Percentiles rank a stretch among this genome's conserved stretches.
Evolutionary conservation across 2,329 filamentous ascomycete species (phyloP).

Genomic region (Fusarium chaquense): DNA sequence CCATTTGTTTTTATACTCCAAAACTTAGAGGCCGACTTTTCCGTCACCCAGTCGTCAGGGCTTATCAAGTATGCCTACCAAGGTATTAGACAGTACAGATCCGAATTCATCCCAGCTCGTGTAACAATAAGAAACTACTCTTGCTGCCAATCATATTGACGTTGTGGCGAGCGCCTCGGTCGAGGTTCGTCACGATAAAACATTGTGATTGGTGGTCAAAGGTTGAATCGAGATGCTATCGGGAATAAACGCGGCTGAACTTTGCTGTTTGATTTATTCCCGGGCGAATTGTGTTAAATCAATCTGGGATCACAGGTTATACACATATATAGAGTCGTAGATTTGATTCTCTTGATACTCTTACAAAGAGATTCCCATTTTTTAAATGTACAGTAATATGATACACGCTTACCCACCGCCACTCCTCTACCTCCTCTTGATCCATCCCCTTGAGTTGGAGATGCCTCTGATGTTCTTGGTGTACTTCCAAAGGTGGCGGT

Average conservation of each 20-base stretch:
- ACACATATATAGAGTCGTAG: slow-evolving; percentile 3
- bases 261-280: background rate
- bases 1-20: too few relatives aligned
- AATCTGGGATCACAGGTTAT: background rate
- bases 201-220: background rate
- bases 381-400: slow-evolving; percentile 49
- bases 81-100: background rate
- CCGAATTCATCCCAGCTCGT: background rate
- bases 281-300: background rate
- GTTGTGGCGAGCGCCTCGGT: background rate
- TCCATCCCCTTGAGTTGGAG: slow-evolving; percentile 58
- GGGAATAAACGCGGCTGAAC: slow-evolving; percentile 3
- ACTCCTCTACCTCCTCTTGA: slow-evolving; percentile 54
- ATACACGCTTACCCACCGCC: slow-evolving; percentile 32
- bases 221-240: background rate
- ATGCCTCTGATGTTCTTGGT: slow-evolving; percentile 67
- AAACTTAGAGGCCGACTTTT: too few relatives aligned
- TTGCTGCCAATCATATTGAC: background rate
- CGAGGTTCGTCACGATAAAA: background rate
- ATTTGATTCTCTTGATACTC: slow-evolving; percentile 29
- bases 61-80: background rate
- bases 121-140: background rate
- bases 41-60: background rate
- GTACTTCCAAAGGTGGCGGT: slow-evolving; percentile 73
- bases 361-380: slow-evolving; percentile 41